Conservation (phyloP, 805 yeast species). For the Cyberlindnera lachancei region DNA sequence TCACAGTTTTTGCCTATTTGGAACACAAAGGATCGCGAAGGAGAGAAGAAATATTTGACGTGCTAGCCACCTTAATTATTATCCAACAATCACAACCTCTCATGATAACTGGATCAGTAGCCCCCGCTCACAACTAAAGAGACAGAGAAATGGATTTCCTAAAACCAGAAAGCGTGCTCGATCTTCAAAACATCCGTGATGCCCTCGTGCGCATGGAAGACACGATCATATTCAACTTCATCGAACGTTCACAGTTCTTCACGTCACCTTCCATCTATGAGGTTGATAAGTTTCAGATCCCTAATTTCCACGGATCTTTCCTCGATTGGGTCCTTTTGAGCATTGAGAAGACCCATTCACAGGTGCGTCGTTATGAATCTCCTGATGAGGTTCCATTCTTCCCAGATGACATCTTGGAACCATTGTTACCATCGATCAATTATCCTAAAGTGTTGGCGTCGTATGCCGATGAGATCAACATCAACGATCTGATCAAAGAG, state of each 20-base stretch:
- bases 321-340: slow-evolving; percentile 80
- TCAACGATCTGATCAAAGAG: slow-evolving; percentile 59
- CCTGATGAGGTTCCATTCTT: slow-evolving; percentile 93
- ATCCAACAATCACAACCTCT: too few relatives aligned
- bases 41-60: too few relatives aligned
- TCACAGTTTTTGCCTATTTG: too few relatives aligned
- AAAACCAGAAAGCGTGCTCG: slow-evolving; percentile 74
- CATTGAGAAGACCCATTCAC: slow-evolving; percentile 68
- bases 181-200: slow-evolving; percentile 74
- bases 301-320: slow-evolving; percentile 70
- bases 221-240: slow-evolving; percentile 84
- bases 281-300: slow-evolving; percentile 47
- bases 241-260: slow-evolving; percentile 87
- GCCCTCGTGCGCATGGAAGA: slow-evolving; percentile 92
- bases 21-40: too few relatives aligned
- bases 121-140: too few relatives aligned
- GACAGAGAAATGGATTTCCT: slow-evolving; percentile 93
- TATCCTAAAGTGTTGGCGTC: slow-evolving; percentile 76
- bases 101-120: too few relatives aligned
- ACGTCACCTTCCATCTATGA: slow-evolving; percentile 70
- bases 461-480: slow-evolving; percentile 67
- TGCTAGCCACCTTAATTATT: too few relatives aligned
- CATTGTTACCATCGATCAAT: slow-evolving; percentile 72
- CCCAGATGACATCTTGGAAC: slow-evolving; percentile 53
- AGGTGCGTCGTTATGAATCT: slow-evolving; percentile 82